Evolutionary conservation across 1,139 yeast species (phyloP), one percentile per base, ranked within the genome.

Genomic region (Geotrichum fermentans): DNA sequence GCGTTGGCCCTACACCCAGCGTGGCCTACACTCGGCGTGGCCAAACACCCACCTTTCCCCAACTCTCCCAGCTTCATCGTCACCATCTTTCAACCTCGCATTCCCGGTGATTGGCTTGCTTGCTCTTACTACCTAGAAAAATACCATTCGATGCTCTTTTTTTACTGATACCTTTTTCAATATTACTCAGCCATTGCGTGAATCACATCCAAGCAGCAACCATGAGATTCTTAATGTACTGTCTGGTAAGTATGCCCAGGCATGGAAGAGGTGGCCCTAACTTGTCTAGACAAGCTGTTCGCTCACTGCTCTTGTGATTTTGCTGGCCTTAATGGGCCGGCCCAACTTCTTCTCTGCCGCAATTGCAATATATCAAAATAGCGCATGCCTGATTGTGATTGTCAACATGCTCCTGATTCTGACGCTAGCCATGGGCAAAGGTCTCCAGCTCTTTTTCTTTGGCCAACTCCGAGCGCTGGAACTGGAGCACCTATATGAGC

Each of bases 401-500:
- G 63, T 67, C 28, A 75, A 76, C 58, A 66, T 74, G 67, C 62
- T 75, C 14, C 62, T 78, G 40, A 64, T 70, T 37, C 59, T 72
- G 42, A 56, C 73, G 3, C 54, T 73, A 7, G 45, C 73, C 2
- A 18, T 69, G n/a, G 81, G 78, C 5, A 72, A 73, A 52, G 22
- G 69, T 5, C 56, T 79, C 1, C 82, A 79, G 55, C 51, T 65
- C 45, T 4, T 82, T 0, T 63, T 89, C 42, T 89, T 89, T 69
- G 96, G 96, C 0, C 82, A 80, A 49, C 69, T 92, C 49, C 71
- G 96, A 48, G 69, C 81, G 28, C 73, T 86, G 41, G 98, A 92
- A 62, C 68, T 77, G 43, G 96, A 90, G 58, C 89, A 84, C 61
- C 70, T 90, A 20, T 74, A 82, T 54, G 95, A 87, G 58, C 69